Base-by-base conservation (phyloP, 345 rosid species). In the Citrus mangshanensis region DNA sequence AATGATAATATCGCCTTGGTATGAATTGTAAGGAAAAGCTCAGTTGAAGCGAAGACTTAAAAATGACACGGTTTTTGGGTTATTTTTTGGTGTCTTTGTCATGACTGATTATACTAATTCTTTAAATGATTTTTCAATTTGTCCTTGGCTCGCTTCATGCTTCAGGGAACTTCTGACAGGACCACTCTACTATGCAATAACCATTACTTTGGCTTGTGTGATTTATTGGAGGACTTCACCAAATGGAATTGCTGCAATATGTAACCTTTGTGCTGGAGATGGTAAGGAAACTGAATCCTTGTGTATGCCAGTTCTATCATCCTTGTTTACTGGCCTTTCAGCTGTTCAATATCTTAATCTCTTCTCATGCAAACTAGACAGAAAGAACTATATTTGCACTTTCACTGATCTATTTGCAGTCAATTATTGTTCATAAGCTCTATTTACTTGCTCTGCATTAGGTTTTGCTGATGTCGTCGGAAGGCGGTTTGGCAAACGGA, bases 231-330 rank as follows among this genome's bases (percentile, higher is more conserved):
- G 92, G 81, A 82, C 90, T 81, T 91, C 98, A 62, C 98, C 99
- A 1, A 74, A 89, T 42, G 87, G 89, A 37, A 84, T 96, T 77
- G 97, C 98, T 22, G 90, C 94, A 73, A 64, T 94, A 79, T 94
- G 97, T 87, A 96, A 96, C 86, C 88, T 96, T 66, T 94, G 99
- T 55, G 99, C 99, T 60, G 99, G 99, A 90, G 99, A 96, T 86
- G 99, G 99, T 96, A 87, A 34, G 78, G 71, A 32, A 71, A 40
- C 70, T 42, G 27, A 49, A 34, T 59, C 76, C 16, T 77, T 68
- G 51, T 27, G 5, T 34, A 68, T 61, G 27, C 61, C 22, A 49
- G 42, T 60, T 69, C n/a, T 46, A 19, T 51, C 25, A 19, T 32
- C 35, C 19, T 70, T 46, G 24, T 32, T 70, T 70, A 51, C 72